Base-by-base conservation (phyloP, 768 basidiomycete species). In the Suillus clintonianus region DNA sequence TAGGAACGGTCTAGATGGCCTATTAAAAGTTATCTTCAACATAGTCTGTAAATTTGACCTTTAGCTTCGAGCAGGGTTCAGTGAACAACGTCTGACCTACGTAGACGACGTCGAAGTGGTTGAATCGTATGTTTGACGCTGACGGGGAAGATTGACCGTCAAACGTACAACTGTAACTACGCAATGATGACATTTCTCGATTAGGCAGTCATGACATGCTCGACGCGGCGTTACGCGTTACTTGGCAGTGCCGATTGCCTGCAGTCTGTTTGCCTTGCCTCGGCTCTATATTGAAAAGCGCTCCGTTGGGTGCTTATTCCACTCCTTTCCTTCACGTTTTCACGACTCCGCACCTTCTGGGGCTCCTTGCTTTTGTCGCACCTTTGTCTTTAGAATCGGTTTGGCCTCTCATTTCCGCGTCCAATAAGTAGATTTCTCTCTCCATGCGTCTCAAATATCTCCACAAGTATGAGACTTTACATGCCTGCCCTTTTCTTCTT, bases 361-460 rank as follows among this genome's bases (percentile, higher is more conserved):
- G 27, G 4, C 27, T 17, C 24, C 56, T 41, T 32, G 30, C 11
- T 13, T 24, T 24, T 27, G 36, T 30, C 6, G 7, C 13, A 34
- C 32, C 8, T 36, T 22, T 56, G 14, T 22, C 14, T 9, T 34
- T n/a, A 2, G 1, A 6, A 22, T 22, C 45, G 1, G 30, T 22
- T 36, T 24, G 8, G 14, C 8, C 22, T 24, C 22, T 22, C 54
- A 36, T 37, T 55, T 55, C 14, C n/a, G 14, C 14, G 14, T 59
- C 9, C 19, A 41, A 30, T n/a, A 60, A 19, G 5, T n/a, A 8
- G 7, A 14, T 36, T 60, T n/a, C 43, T 15, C 24, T 24, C 48
- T 37, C 37, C 65, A 74, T 76, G 72, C 63, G 30, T 34, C 6
- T 50, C 14, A 48, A 42, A 2, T 24, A 56, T 48, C 30, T 56